Evolutionary conservation across 306 rosid species (phyloP).

Genomic region (Glycyrrhiza uralensis): DNA sequence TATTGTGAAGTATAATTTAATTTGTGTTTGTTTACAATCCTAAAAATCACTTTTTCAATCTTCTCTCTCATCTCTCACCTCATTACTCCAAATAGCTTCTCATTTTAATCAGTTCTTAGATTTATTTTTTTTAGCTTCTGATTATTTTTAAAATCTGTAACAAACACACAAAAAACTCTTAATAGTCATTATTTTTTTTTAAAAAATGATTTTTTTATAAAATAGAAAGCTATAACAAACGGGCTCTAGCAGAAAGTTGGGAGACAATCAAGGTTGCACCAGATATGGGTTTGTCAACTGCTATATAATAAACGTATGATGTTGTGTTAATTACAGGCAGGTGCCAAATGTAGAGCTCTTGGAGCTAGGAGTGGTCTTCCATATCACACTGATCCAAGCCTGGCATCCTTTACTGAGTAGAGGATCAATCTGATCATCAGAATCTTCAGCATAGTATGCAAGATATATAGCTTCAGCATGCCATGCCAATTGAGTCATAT

Average conservation of each 20-base stretch:
- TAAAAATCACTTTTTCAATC: too few relatives aligned
- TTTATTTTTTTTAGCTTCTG: too few relatives aligned
- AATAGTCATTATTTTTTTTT: too few relatives aligned
- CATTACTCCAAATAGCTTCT: too few relatives aligned
- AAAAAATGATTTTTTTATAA: too few relatives aligned
- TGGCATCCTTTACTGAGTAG: conserved; percentile 45
- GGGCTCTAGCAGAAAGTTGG: neutral
- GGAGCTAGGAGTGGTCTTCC: conserved; percentile 94
- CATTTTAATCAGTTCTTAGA: too few relatives aligned
- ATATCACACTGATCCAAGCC: conserved; percentile 45
- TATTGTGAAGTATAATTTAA: too few relatives aligned
- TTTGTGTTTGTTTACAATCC: too few relatives aligned
- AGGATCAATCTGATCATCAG: neutral
- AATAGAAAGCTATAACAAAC: too few relatives aligned
- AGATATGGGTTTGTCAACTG: neutral
- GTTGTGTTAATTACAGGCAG: conserved; percentile 60
- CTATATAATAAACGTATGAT: neutral
- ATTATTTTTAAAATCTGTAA: too few relatives aligned
- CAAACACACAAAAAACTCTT: too few relatives aligned
- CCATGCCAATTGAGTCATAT: neutral
- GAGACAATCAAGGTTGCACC: neutral
- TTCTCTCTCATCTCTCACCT: too few relatives aligned
- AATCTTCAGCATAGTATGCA: neutral
- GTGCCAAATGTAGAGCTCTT: conserved; percentile 65
- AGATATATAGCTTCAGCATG: conserved; percentile 10